Evolutionary conservation across 73 alveolate species (phyloP).

Genomic region (Paramecium bursaria): DNA sequence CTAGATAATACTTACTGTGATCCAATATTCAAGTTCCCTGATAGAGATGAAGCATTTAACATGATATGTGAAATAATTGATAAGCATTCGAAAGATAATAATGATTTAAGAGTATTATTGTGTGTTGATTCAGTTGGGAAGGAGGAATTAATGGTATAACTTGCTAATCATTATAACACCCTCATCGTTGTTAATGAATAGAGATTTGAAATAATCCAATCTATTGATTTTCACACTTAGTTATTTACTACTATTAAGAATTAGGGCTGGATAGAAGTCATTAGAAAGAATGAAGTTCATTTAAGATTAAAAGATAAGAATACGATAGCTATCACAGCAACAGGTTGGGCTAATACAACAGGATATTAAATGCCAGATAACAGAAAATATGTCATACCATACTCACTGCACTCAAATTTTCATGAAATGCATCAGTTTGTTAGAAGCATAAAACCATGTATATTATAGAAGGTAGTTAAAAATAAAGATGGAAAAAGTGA

Average conservation of each 20-base stretch:
- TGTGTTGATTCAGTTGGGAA: constrained; percentile 71
- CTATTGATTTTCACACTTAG: constrained; percentile 47
- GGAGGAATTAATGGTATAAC: constrained; percentile 66
- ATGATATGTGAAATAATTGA: constrained; percentile 68
- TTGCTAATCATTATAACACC: constrained; percentile 67
- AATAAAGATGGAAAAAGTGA: constrained; percentile 1
- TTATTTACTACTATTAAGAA: constrained; percentile 42
- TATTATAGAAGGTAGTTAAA: constrained; percentile 53
- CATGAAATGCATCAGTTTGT: constrained; percentile 53
- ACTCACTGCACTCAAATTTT: constrained; percentile 1
- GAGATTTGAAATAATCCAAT: constrained; percentile 35
- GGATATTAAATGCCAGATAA: constrained; percentile 65
- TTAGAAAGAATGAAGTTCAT: constrained; percentile 59
- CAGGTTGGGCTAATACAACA: constrained; percentile 64
- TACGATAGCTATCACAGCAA: constrained; percentile 48
- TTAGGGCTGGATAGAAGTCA: constrained; percentile 67
- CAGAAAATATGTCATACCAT: constrained; percentile 56
- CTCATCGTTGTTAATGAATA: constrained; percentile 67
- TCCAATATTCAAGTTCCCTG: constrained; percentile 67
- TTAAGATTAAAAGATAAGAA: constrained; percentile 39
- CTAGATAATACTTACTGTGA: constrained; percentile 70
- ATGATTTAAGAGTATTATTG: constrained; percentile 59
- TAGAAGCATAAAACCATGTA: constrained; percentile 64
- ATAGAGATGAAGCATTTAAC: constrained; percentile 69
- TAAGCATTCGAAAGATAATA: constrained; percentile 32